phyloP scores from a whole-genome alignment of 2,329 filamentous ascomycete species.

The Diaporthe ilicicola region DNA sequence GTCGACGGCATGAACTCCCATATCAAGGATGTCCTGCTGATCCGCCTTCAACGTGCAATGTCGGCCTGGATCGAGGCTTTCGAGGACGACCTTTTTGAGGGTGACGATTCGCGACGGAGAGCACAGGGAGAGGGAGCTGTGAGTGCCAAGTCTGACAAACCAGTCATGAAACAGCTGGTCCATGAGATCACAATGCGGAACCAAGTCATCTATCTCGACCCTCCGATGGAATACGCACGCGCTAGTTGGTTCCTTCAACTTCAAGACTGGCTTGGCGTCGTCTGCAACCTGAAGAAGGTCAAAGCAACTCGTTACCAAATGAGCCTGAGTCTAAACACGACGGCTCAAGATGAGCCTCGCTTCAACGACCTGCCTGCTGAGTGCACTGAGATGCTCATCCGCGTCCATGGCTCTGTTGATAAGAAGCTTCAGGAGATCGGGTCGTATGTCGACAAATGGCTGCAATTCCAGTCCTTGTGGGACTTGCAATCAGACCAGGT shows the following conservation, averaged over 20 bases:
- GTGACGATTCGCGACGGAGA: slow-evolving; percentile 61
- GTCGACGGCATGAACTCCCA: slow-evolving; percentile 86
- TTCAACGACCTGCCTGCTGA: slow-evolving; percentile 87
- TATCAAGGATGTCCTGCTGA: slow-evolving; percentile 81
- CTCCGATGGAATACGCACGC: slow-evolving; percentile 88
- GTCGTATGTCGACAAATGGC: slow-evolving; percentile 94
- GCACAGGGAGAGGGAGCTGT: slow-evolving; percentile 50
- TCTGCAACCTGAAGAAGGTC: slow-evolving; percentile 92
- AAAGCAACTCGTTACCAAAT: slow-evolving; percentile 97
- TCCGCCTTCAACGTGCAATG: slow-evolving; percentile 86
- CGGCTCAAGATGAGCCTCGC: slow-evolving; percentile 69
- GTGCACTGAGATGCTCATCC: slow-evolving; percentile 80
- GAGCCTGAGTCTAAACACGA: slow-evolving; percentile 69
- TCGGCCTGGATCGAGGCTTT: slow-evolving; percentile 89
- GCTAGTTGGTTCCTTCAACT: slow-evolving; percentile 94
- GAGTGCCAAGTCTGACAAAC: slow-evolving; percentile 59
- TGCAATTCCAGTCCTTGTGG: slow-evolving; percentile 98
- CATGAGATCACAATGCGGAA: slow-evolving; percentile 98
- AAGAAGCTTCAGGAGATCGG: slow-evolving; percentile 82
- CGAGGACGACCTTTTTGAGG: slow-evolving; percentile 63
- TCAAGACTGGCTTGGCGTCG: slow-evolving; percentile 90
- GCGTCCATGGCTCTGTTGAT: slow-evolving; percentile 86
- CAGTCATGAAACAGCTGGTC: slow-evolving; percentile 76
- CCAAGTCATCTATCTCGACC: slow-evolving; percentile 95
- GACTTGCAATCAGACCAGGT: slow-evolving; percentile 96